Conservation (phyloP, 1,284 basidiomycete genomes). For the Papiliotrema flavescens region DNA sequence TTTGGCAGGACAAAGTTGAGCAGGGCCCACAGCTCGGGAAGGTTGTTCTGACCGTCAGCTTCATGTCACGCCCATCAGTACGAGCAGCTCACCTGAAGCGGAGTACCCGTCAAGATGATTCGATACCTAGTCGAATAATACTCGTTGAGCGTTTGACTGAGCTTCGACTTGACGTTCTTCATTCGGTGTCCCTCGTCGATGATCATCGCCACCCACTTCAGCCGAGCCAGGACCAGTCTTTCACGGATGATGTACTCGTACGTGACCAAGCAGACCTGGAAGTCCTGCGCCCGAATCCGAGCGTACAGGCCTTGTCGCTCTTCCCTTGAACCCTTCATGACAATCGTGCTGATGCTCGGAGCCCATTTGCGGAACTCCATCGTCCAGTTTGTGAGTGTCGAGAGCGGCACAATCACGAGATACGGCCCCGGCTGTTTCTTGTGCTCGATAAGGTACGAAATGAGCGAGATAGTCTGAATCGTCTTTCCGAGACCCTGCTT, state of each 20-base stretch:
- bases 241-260: slow-evolving; percentile 99
- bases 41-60: slow-evolving; percentile 66
- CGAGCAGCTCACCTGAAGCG: slow-evolving; percentile 63
- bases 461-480: slow-evolving; percentile 92
- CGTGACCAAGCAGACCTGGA: slow-evolving; percentile 94
- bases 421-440: slow-evolving; percentile 93
- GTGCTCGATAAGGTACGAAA: slow-evolving; percentile 90
- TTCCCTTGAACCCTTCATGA: slow-evolving; percentile 90
- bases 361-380: slow-evolving; percentile 98
- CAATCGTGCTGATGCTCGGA: slow-evolving; percentile 74
- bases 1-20: slow-evolving; percentile 98
- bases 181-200: slow-evolving; percentile 99
- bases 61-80: neutral
- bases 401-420: slow-evolving; percentile 95
- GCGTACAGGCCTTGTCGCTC: slow-evolving; percentile 43
- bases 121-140: slow-evolving; percentile 92
- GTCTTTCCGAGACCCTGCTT: slow-evolving; percentile 98
- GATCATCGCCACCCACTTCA: slow-evolving; percentile 99
- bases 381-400: slow-evolving; percentile 98
- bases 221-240: slow-evolving; percentile 78
- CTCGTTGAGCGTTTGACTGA: slow-evolving; percentile 86
- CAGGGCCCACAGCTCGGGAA: slow-evolving; percentile 95
- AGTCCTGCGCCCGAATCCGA: slow-evolving; percentile 55
- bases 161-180: slow-evolving; percentile 98
- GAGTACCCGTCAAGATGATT: slow-evolving; percentile 95